Conservation (phyloP, 495 filamentous ascomycete species). For the Parmelia sp. region DNA sequence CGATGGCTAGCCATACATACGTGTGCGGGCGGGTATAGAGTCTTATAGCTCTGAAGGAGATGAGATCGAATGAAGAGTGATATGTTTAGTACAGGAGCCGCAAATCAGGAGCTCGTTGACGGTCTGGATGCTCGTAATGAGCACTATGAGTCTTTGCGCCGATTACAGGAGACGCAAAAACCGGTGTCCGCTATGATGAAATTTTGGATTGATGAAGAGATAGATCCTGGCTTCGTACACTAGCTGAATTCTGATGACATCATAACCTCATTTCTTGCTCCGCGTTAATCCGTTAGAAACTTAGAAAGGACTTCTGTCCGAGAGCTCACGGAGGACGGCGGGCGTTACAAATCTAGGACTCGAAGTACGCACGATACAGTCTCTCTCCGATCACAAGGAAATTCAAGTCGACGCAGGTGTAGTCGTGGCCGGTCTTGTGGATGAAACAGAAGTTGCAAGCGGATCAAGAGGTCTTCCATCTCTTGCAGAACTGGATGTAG, state of each 20-base stretch:
- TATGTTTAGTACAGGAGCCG: too few relatives aligned
- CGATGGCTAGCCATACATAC: too few relatives aligned
- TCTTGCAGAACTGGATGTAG: neutral
- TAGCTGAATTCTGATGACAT: neutral
- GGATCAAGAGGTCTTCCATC: neutral
- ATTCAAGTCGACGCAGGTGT: neutral
- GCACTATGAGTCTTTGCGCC: too few relatives aligned
- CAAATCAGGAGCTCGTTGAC: too few relatives aligned
- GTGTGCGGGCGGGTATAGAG: too few relatives aligned
- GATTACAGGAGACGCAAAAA: too few relatives aligned
- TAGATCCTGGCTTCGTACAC: neutral
- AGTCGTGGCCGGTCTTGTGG: neutral
- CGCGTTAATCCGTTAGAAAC: neutral
- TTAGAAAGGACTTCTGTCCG: neutral
- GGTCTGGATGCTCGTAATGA: too few relatives aligned
- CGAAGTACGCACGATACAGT: neutral
- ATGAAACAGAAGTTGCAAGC: neutral
- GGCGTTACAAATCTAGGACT: neutral
- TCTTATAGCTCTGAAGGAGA: too few relatives aligned
- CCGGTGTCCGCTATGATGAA: neutral
- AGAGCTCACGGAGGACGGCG: too few relatives aligned
- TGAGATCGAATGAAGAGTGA: too few relatives aligned
- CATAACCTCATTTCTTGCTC: neutral
- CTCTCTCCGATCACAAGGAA: neutral
- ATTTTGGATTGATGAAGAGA: too few relatives aligned